phyloP scores from a whole-genome alignment of 2,329 filamentous ascomycete species.

The Dactylellina haptotyla region DNA sequence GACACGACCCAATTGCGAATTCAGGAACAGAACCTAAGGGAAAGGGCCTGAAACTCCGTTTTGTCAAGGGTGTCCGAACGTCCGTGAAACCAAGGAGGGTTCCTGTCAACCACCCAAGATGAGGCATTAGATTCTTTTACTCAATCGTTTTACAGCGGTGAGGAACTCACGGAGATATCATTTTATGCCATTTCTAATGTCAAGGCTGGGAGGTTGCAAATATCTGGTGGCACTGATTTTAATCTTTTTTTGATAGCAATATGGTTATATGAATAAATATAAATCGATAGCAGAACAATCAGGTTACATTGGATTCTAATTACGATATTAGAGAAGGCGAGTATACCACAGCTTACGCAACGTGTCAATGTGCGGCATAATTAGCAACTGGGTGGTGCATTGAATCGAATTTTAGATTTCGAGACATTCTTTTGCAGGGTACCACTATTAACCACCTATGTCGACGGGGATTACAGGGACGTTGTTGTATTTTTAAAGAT shows the following conservation, averaged over 20 bases:
- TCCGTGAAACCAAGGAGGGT: conserved; percentile 46
- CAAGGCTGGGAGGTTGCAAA: not conserved
- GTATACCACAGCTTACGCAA: too few relatives aligned
- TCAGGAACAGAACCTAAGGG: conserved; percentile 10
- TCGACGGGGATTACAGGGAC: not conserved
- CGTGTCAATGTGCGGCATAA: too few relatives aligned
- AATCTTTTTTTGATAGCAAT: too few relatives aligned
- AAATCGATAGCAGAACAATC: too few relatives aligned
- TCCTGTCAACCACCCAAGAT: conserved; percentile 15
- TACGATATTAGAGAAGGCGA: too few relatives aligned
- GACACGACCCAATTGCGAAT: conserved; percentile 19
- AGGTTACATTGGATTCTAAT: too few relatives aligned
- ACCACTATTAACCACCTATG: too few relatives aligned
- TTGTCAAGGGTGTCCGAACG: conserved; percentile 23
- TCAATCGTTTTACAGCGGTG: not conserved
- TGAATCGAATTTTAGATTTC: too few relatives aligned
- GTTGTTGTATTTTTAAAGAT: conserved; percentile 1
- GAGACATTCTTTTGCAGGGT: too few relatives aligned
- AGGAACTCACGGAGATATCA: not conserved
- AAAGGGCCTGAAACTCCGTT: conserved; percentile 14
- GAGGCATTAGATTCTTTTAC: not conserved
- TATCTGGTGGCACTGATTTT: too few relatives aligned
- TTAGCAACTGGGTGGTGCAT: too few relatives aligned
- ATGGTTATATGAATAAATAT: too few relatives aligned
- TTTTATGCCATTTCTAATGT: not conserved